Conservation (phyloP, 78 protist genomes). For the Dictyostelium citrinum region DNA sequence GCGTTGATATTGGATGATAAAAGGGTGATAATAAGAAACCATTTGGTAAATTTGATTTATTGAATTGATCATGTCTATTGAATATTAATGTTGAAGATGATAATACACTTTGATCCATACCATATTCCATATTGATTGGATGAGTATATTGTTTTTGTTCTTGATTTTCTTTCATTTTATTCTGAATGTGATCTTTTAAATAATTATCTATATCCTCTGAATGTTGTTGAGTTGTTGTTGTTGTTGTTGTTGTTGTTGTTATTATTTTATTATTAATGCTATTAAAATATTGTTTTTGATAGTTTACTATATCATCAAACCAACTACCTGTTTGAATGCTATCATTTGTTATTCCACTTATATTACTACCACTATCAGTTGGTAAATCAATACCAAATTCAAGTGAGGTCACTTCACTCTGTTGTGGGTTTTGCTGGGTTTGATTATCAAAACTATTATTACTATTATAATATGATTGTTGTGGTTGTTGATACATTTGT, state of each 20-base stretch:
- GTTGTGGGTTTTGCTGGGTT: not conserved
- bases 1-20: slow-evolving; percentile 22
- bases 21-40: slow-evolving; percentile 61
- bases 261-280: not conserved
- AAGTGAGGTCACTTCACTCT: not conserved
- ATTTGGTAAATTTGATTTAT: slow-evolving; percentile 26
- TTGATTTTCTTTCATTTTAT: not conserved
- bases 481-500: not conserved
- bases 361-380: not conserved
- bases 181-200: not conserved
- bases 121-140: not conserved
- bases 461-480: not conserved
- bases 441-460: not conserved
- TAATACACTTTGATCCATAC: slow-evolving; percentile 31
- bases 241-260: not conserved
- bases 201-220: not conserved
- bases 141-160: not conserved
- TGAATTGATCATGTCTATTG: slow-evolving; percentile 14
- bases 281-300: slow-evolving; percentile 10
- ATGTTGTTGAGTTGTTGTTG: not conserved
- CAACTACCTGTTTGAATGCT: not conserved
- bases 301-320: not conserved
- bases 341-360: not conserved
- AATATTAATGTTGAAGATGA: slow-evolving; percentile 1
- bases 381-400: slow-evolving; percentile 3